Base-by-base conservation (phyloP, 768 basidiomycete species). In the Chalciporus chontae region DNA sequence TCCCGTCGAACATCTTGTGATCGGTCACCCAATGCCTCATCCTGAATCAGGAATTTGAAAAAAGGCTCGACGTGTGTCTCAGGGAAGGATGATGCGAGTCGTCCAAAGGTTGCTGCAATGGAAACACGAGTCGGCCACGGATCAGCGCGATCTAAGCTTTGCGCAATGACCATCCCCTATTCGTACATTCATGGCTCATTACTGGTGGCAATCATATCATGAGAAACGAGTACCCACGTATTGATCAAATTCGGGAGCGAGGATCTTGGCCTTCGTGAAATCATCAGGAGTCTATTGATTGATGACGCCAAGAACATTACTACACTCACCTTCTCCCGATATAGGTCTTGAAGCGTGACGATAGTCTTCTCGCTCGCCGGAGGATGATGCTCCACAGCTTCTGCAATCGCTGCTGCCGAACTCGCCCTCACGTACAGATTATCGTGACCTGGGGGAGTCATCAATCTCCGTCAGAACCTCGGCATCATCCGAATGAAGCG, bases 101-200 rank as follows among this genome's bases (percentile, higher is more conserved):
- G 71, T 52, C 83, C 78, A 50, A 97, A 83, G 0, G 87, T 68
- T 15, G 71, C 67, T 1, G 87, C 85, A 43, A 85, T 74, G 5
- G 95, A 91, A 5, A 88, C 72, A 17, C 96, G 80, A 17, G 85
- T 75, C 40, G 83, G 78, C 89, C 89, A 98, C 6, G 94, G 95
- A 69, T 99, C 96, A 8, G 80, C 70, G 21, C 87, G 81, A 59
- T 91, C 87, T n/a, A 97, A 71, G 36, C 85, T 94, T 57, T 84
- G 80, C 17, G 89, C 82, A 43, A 95, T 85, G 44, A 98, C 78
- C 89, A 98, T 95, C 14, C 96, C 96, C 92, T 94, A 54, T 19
- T 31, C 21, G 27, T 19, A 53, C 9, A 19, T 15, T 5, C 6
- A 62, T 39, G 29, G 8, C 9, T 27, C 21, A 21, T 8, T 5